These are phyloP conservation scores for Cyclotella atomus DNA, from an alignment of 108 stramenopile genomes.

Conservation along the genomic window DNA sequence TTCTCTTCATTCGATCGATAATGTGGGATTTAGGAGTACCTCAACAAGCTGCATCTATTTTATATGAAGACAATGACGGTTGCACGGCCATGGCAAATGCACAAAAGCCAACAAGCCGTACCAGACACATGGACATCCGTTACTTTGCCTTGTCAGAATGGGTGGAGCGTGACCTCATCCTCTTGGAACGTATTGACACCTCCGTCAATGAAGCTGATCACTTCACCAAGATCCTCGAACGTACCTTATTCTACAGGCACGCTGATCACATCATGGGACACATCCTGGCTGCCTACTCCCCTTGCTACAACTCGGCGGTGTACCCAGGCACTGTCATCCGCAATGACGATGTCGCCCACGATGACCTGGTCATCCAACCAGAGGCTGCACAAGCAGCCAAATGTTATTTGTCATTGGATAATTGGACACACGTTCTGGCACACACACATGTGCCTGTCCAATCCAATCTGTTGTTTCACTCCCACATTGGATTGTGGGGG, in stretches of 20 bases:
- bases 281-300: background rate
- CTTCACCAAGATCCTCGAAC: slow-evolving; percentile 6
- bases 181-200: slow-evolving; percentile 7
- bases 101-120: slow-evolving; percentile 31
- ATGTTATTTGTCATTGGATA: background rate
- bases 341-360: background rate
- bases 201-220: slow-evolving; percentile 12
- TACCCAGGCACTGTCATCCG: background rate
- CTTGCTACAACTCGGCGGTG: background rate
- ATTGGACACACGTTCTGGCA: background rate
- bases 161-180: slow-evolving; percentile 12
- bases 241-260: background rate
- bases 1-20: slow-evolving; percentile 28
- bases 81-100: slow-evolving; percentile 35
- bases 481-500: background rate
- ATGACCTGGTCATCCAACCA: background rate
- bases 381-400: background rate
- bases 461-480: background rate
- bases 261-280: background rate
- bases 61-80: slow-evolving; percentile 31
- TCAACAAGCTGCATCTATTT: slow-evolving; percentile 12
- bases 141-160: slow-evolving; percentile 38
- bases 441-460: background rate
- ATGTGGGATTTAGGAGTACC: slow-evolving; percentile 28
- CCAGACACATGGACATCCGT: slow-evolving; percentile 46